These are phyloP conservation scores for Cymbopogon flexuosus DNA, from an alignment of 202 grass and related monocot genomes.

Conservation along the genomic window DNA sequence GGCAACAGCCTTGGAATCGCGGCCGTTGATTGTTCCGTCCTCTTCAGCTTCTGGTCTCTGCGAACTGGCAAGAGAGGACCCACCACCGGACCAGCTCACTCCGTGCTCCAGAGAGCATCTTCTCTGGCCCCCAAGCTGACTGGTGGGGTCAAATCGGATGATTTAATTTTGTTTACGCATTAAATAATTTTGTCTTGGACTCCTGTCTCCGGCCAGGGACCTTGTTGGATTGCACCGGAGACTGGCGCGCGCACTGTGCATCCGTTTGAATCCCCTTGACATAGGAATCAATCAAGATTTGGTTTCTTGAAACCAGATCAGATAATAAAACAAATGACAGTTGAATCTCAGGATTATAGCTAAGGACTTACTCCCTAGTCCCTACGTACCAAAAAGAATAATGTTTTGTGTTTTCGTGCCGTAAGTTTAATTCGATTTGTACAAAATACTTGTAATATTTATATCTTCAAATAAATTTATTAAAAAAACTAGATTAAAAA, in stretches of 20 bases:
- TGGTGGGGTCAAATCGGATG: conserved; percentile 4
- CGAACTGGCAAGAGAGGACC: not conserved
- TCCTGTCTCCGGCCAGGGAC: conserved; percentile 26
- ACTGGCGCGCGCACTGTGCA: not conserved
- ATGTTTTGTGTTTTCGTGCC: too few relatives aligned
- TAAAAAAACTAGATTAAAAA: too few relatives aligned
- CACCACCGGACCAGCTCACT: conserved; percentile 40
- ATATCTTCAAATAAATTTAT: too few relatives aligned
- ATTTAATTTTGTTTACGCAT: conserved; percentile 40
- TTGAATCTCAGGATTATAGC: too few relatives aligned
- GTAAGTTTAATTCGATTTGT: too few relatives aligned
- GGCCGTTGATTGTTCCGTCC: conserved; percentile 79
- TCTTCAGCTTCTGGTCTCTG: conserved; percentile 20
- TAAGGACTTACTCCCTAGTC: too few relatives aligned
- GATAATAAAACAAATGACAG: too few relatives aligned
- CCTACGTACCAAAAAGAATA: too few relatives aligned
- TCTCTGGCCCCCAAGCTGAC: conserved; percentile 30
- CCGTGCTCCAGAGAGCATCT: conserved; percentile 35
- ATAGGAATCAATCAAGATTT: too few relatives aligned
- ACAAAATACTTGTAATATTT: too few relatives aligned
- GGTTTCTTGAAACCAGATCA: too few relatives aligned
- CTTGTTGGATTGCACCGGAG: not conserved
- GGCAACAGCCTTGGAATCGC: conserved; percentile 61
- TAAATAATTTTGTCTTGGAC: conserved; percentile 50
- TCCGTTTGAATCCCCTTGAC: too few relatives aligned